These are phyloP conservation scores for Tuber aestivum DNA, from an alignment of 495 filamentous ascomycete species.

Conservation along the genomic window DNA sequence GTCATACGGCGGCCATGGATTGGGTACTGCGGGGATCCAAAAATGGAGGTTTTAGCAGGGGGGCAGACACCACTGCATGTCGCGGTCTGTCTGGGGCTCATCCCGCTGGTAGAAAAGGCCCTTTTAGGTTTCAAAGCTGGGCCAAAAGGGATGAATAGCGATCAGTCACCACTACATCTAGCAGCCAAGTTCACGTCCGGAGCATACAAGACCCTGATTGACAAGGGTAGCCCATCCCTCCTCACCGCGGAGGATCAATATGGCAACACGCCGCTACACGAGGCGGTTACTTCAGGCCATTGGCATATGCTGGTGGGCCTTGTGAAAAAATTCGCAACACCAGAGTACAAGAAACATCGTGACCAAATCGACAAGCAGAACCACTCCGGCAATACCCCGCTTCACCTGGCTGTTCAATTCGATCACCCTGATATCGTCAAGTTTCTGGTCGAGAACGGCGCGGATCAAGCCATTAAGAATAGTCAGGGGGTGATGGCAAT, in stretches of 20 bases:
- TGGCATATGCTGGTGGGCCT: background rate
- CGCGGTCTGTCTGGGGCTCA: background rate
- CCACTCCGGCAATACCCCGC: background rate
- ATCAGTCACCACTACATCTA: background rate
- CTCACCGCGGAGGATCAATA: background rate
- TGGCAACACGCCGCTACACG: background rate
- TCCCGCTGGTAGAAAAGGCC: background rate
- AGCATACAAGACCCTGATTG: background rate
- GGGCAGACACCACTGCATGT: background rate
- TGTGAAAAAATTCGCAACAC: background rate
- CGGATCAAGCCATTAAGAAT: background rate
- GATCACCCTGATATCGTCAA: background rate
- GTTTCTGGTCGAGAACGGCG: background rate
- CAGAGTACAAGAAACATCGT: background rate
- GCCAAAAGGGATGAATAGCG: fast-evolving
- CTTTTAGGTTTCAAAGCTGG: fast-evolving
- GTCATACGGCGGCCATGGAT: background rate
- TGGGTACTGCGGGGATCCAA: background rate
- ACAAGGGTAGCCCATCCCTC: background rate
- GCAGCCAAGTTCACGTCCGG: background rate
- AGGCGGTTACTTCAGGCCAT: background rate
- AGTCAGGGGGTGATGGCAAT: conserved; percentile 23
- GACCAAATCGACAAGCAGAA: background rate
- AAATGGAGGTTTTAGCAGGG: background rate
- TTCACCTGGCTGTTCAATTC: background rate